Conservation (phyloP, 2,329 filamentous ascomycete species). For the Colletotrichum godetiae region DNA sequence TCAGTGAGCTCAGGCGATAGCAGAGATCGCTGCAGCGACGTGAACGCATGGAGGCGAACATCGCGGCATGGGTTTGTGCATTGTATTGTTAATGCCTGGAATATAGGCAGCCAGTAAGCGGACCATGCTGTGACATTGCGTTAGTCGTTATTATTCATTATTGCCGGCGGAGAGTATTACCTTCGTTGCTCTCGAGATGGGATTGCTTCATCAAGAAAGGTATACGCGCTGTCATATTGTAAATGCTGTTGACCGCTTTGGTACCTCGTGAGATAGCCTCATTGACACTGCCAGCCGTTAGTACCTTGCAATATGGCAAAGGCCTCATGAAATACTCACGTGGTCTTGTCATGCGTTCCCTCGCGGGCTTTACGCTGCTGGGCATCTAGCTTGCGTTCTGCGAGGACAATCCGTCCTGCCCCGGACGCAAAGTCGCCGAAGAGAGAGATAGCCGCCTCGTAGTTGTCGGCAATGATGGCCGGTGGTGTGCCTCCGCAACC, state of each 20-base stretch:
- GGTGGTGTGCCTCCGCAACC: constrained; percentile 80
- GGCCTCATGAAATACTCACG: constrained; percentile 61
- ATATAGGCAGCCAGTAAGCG: constrained; percentile 96
- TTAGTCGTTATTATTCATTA: constrained; percentile 37
- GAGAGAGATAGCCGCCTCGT: constrained; percentile 85
- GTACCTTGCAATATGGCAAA: not conserved
- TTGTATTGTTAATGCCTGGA: constrained; percentile 87
- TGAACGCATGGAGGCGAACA: constrained; percentile 88
- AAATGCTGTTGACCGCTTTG: constrained; percentile 84
- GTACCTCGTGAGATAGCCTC: constrained; percentile 81
- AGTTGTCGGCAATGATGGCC: constrained; percentile 94
- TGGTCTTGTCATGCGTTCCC: constrained; percentile 65
- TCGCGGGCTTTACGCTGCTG: constrained; percentile 47
- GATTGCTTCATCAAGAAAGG: constrained; percentile 92
- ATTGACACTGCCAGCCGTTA: constrained; percentile 43
- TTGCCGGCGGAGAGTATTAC: constrained; percentile 53
- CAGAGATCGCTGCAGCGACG: constrained; percentile 85
- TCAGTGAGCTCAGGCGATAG: constrained; percentile 86
- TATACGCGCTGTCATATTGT: constrained; percentile 83
- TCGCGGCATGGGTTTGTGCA: constrained; percentile 96
- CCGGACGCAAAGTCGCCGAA: constrained; percentile 91
- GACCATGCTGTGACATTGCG: constrained; percentile 79
- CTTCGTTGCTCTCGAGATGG: constrained; percentile 87
- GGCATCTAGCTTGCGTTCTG: constrained; percentile 76
- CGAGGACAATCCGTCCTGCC: constrained; percentile 76